These are phyloP conservation scores for Bassia scoparia DNA, from an alignment of 148 eudicot genomes.

Conservation along the genomic window DNA sequence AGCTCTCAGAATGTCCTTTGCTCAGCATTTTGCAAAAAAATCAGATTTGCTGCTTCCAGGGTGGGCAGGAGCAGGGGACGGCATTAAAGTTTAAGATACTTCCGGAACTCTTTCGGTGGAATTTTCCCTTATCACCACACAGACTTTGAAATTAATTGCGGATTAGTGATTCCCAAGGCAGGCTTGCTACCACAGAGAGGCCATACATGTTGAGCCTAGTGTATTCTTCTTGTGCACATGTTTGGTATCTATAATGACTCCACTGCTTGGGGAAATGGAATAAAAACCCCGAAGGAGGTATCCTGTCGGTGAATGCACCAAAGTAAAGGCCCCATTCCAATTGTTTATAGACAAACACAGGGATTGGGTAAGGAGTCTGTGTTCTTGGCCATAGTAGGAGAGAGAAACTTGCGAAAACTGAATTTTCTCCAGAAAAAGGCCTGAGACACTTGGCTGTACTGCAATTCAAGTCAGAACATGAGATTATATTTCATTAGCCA, in stretches of 20 bases:
- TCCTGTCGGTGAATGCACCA: conserved; percentile 5
- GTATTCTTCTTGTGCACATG: conserved; percentile 26
- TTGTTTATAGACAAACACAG: conserved; percentile 23
- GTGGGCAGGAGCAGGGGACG: conserved; percentile 10
- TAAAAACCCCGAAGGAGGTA: conserved; percentile 12
- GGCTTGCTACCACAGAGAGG: conserved; percentile 29
- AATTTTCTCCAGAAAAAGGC: conserved; percentile 26
- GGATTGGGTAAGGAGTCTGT: conserved; percentile 20
- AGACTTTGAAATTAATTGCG: conserved; percentile 22
- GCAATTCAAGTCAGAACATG: conserved; percentile 26
- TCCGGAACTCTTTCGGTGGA: conserved; percentile 27
- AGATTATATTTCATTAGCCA: conserved; percentile 12
- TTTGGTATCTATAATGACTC: conserved; percentile 24
- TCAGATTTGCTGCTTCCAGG: conserved; percentile 31
- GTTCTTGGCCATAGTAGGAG: conserved; percentile 33
- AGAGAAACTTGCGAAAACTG: conserved; percentile 23
- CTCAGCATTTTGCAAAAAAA: conserved; percentile 23
- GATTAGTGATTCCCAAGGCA: conserved; percentile 28
- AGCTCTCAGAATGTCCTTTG: conserved; percentile 11
- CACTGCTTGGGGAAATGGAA: conserved; percentile 27
- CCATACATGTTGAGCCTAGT: conserved; percentile 20
- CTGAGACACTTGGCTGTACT: conserved; percentile 22
- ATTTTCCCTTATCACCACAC: conserved; percentile 25
- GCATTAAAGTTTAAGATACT: conserved; percentile 29
- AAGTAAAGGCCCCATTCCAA: conserved; percentile 23